These are phyloP conservation scores for Tuber borchii DNA, from an alignment of 495 filamentous ascomycete species.

Conservation along the genomic window DNA sequence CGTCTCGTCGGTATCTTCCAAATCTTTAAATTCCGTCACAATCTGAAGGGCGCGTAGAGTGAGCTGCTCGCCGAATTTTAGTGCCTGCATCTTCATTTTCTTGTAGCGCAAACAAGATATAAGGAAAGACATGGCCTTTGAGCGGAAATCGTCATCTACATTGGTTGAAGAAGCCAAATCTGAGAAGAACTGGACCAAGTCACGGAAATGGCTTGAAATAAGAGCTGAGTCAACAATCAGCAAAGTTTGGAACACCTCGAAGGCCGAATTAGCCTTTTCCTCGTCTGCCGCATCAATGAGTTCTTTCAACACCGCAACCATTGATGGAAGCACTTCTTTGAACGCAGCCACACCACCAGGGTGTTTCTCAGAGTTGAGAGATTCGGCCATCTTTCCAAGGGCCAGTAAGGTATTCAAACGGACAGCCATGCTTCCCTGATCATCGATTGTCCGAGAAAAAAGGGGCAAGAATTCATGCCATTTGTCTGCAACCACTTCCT, in stretches of 20 bases:
- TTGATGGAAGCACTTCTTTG: constrained; percentile 70
- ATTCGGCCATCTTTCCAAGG: constrained; percentile 79
- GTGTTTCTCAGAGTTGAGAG: constrained; percentile 80
- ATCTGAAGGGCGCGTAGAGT: constrained; percentile 80
- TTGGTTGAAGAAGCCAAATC: constrained; percentile 69
- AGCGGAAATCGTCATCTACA: constrained; percentile 72
- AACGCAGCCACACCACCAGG: constrained; percentile 62
- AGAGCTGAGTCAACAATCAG: constrained; percentile 83
- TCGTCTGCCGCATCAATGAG: constrained; percentile 72
- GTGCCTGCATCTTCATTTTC: constrained; percentile 89
- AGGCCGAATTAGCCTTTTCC: constrained; percentile 76
- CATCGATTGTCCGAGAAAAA: constrained; percentile 79
- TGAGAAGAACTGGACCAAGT: constrained; percentile 90
- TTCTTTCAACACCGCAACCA: constrained; percentile 84
- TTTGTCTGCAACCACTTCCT: constrained; percentile 69
- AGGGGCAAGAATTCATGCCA: constrained; percentile 70
- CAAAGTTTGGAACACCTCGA: constrained; percentile 96
- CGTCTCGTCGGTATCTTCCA: constrained; percentile 67
- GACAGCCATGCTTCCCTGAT: constrained; percentile 84
- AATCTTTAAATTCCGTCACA: constrained; percentile 62
- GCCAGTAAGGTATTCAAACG: constrained; percentile 91
- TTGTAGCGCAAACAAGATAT: constrained; percentile 87
- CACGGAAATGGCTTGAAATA: constrained; percentile 75
- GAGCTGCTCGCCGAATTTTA: constrained; percentile 78
- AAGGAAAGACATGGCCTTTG: constrained; percentile 86